Conservation (phyloP, 352 stramenopile species). For the Globisporangium acanthophoron region DNA sequence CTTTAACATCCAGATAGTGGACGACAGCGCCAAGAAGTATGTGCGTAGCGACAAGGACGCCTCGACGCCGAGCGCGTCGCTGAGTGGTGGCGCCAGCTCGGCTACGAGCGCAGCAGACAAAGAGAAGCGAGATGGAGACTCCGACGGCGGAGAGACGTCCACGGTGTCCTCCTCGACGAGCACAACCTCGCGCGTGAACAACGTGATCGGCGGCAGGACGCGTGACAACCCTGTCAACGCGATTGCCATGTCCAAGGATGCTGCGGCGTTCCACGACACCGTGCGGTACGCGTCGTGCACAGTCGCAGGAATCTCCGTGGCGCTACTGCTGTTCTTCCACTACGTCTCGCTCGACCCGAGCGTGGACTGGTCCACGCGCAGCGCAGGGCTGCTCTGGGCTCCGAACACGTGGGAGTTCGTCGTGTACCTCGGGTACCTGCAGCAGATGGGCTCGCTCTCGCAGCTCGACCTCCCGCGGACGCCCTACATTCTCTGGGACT, state of each 20-base stretch:
- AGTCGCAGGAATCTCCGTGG: slow-evolving; percentile 60
- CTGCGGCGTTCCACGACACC: slow-evolving; percentile 41
- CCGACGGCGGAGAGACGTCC: background rate
- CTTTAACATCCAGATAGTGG: slow-evolving; percentile 9
- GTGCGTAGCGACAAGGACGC: slow-evolving; percentile 4
- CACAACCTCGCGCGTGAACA: slow-evolving; percentile 7
- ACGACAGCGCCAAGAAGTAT: slow-evolving; percentile 13
- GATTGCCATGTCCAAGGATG: slow-evolving; percentile 31
- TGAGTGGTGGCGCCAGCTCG: background rate
- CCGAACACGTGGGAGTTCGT: slow-evolving; percentile 78
- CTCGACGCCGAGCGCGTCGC: background rate
- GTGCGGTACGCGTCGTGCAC: slow-evolving; percentile 40
- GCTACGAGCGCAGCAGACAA: background rate
- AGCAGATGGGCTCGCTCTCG: slow-evolving; percentile 63
- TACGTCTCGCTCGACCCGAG: slow-evolving; percentile 47
- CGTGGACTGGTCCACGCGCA: slow-evolving; percentile 25
- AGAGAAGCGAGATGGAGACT: background rate
- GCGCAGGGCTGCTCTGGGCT: slow-evolving; percentile 26
- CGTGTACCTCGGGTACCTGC: slow-evolving; percentile 56
- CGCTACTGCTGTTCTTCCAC: slow-evolving; percentile 57
- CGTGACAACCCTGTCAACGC: slow-evolving; percentile 40
- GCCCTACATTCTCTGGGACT: slow-evolving; percentile 64
- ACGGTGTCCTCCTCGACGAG: slow-evolving; percentile 1
- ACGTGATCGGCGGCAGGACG: slow-evolving; percentile 46
- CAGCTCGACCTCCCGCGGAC: slow-evolving; percentile 51